Percentiles rank a stretch among this genome's conserved stretches.
These are phyloP conservation scores for Cavenderia fasciculata DNA, from an alignment of 78 protist genomes.

Conservation along the genomic window DNA sequence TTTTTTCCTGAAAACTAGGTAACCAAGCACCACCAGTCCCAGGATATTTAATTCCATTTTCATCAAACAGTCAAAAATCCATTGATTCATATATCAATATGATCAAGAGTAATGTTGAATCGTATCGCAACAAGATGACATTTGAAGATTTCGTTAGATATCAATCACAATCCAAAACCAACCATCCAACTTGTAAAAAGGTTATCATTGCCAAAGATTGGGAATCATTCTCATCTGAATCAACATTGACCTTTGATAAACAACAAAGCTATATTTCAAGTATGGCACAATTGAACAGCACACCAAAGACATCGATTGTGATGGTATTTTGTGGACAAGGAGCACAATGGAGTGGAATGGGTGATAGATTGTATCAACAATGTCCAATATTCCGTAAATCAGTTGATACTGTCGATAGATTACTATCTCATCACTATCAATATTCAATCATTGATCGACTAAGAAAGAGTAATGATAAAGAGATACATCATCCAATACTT, in stretches of 20 bases:
- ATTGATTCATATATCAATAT: conserved; percentile 7
- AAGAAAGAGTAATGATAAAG: not conserved
- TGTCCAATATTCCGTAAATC: not conserved
- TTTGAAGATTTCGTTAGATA: conserved; percentile 14
- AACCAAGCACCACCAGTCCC: not conserved
- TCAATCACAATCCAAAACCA: not conserved
- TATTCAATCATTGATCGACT: conserved; percentile 3
- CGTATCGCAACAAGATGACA: not conserved
- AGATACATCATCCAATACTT: conserved; percentile 21
- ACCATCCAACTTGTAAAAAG: not conserved
- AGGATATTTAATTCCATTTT: conserved; percentile 42
- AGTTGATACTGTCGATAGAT: not conserved
- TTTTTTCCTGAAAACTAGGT: not conserved
- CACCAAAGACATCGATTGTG: not conserved
- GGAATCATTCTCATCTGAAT: not conserved
- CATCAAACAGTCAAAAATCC: conserved; percentile 12
- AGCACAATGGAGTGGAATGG: conserved; percentile 77
- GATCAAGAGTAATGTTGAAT: not conserved
- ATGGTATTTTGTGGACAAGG: conserved; percentile 77
- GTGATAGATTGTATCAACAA: not conserved
- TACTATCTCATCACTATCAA: not conserved
- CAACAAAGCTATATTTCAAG: conserved; percentile 13
- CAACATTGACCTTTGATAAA: not conserved
- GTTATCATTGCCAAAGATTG: conserved; percentile 14
- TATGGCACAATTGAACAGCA: not conserved